A percentile compares a stretch with the other conserved stretches of the same genome.
Conservation (phyloP, 257 asterid genomes). For the Vinca minor region DNA sequence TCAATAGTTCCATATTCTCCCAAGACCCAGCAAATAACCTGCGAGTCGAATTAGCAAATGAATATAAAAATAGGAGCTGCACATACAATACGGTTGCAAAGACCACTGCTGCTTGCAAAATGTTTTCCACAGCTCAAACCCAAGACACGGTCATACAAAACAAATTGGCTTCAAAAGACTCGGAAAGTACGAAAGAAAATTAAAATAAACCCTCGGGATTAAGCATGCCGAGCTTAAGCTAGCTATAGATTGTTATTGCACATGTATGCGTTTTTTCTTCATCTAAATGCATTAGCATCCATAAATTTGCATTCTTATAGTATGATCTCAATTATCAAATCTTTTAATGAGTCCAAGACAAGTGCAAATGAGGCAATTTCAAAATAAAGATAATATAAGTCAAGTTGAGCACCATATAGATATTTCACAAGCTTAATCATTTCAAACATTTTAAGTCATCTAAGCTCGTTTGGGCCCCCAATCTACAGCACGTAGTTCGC, state of each 20-base stretch:
- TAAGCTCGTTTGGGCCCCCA: not conserved
- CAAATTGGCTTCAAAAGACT: not conserved
- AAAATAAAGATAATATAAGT: not conserved
- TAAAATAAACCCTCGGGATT: too few species aligned
- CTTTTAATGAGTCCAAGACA: too few species aligned
- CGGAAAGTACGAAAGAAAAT: too few species aligned
- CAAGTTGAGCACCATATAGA: not conserved
- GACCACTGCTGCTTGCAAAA: not conserved
- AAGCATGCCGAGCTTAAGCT: not conserved
- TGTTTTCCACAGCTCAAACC: not conserved
- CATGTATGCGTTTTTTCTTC: not conserved
- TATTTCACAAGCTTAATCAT: not conserved
- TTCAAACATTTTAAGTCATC: not conserved
- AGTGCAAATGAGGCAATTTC: not conserved
- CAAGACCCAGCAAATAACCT: slow-evolving; percentile 99
- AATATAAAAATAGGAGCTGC: slow-evolving; percentile 9
- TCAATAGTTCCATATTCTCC: slow-evolving; percentile 97
- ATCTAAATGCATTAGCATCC: not conserved
- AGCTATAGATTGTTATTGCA: not conserved
- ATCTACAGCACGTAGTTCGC: too few species aligned
- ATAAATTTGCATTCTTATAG: not conserved
- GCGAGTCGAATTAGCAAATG: slow-evolving; percentile 12
- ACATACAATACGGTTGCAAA: not conserved
- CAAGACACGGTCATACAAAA: not conserved
- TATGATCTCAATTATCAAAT: not conserved